Evolutionary conservation across 2,329 filamentous ascomycete species (phyloP).

Genomic region (Calonectria leucothoes): DNA sequence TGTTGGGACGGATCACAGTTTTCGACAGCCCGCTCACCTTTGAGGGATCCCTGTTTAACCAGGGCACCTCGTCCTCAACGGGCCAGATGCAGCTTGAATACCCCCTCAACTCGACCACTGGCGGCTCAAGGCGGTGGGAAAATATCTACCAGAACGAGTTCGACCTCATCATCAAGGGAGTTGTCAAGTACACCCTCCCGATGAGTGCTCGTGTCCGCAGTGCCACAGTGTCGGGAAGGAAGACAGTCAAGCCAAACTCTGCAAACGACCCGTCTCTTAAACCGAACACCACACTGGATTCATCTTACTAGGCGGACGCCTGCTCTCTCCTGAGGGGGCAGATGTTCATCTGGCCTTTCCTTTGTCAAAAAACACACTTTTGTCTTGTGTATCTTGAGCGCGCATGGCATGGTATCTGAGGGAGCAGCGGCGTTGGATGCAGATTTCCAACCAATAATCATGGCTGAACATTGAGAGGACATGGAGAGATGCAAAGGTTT

Average conservation of each 20-base stretch:
- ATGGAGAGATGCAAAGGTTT: conserved; percentile 39
- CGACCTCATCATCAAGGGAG: conserved; percentile 90
- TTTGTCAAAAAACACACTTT: conserved; percentile 36
- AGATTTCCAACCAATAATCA: conserved; percentile 44
- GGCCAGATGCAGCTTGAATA: conserved; percentile 85
- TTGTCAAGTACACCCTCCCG: conserved; percentile 82
- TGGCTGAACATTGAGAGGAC: conserved; percentile 43
- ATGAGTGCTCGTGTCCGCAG: conserved; percentile 70
- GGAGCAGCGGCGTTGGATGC: conserved; percentile 50
- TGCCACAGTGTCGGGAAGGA: conserved; percentile 69
- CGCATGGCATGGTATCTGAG: conserved; percentile 49
- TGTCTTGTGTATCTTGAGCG: conserved; percentile 49
- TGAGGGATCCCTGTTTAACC: conserved; percentile 88
- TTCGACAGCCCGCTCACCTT: conserved; percentile 92
- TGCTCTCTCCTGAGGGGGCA: conserved; percentile 21
- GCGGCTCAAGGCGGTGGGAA: conserved; percentile 90
- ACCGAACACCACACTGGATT: conserved; percentile 71
- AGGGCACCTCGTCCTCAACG: conserved; percentile 76
- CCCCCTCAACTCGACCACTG: conserved; percentile 90
- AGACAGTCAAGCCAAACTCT: conserved; percentile 71
- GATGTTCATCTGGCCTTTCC: conserved; percentile 36
- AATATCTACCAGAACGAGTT: conserved; percentile 91
- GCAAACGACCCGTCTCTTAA: conserved; percentile 71
- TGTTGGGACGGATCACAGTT: conserved; percentile 87
- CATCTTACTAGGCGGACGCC: conserved; percentile 30